Conservation (phyloP, 345 rosid species). For the Syzygium aqueum region DNA sequence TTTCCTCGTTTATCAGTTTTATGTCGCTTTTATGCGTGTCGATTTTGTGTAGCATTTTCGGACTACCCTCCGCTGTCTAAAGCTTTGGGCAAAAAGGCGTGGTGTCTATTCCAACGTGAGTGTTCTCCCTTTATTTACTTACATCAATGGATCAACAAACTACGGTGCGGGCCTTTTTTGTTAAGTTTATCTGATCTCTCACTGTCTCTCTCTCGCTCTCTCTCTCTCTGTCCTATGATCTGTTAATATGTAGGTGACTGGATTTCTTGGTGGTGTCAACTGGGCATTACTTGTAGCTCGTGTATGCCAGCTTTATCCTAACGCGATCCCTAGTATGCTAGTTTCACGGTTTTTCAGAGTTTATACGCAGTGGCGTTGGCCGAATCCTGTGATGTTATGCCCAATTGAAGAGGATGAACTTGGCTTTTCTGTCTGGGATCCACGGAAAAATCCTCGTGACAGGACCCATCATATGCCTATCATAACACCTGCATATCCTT, state of each 20-base stretch:
- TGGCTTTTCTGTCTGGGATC: constrained; percentile 75
- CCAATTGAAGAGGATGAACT: constrained; percentile 50
- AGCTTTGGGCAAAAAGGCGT: constrained; percentile 66
- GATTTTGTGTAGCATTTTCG: constrained; percentile 51
- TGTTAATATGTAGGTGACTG: constrained; percentile 49
- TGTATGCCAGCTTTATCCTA: constrained; percentile 65
- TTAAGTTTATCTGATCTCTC: neutral
- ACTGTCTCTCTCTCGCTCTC: neutral
- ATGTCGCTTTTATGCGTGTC: neutral
- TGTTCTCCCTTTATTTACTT: neutral
- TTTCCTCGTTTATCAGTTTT: neutral
- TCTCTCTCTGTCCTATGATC: neutral
- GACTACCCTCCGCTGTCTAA: constrained; percentile 50
- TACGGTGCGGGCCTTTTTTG: neutral
- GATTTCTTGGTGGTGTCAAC: constrained; percentile 76
- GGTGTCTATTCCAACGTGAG: constrained; percentile 72
- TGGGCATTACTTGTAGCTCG: constrained; percentile 79
- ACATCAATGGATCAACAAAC: neutral
- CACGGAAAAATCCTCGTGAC: constrained; percentile 58
- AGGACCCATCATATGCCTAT: constrained; percentile 66
- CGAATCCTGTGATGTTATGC: constrained; percentile 74
- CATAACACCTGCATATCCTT: constrained; percentile 69
- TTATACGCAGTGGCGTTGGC: constrained; percentile 69
- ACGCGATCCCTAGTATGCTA: constrained; percentile 61
- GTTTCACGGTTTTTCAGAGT: constrained; percentile 67